phyloP scores from a whole-genome alignment of 192 early-diverging fungal species.

The Backusella macrospora region DNA sequence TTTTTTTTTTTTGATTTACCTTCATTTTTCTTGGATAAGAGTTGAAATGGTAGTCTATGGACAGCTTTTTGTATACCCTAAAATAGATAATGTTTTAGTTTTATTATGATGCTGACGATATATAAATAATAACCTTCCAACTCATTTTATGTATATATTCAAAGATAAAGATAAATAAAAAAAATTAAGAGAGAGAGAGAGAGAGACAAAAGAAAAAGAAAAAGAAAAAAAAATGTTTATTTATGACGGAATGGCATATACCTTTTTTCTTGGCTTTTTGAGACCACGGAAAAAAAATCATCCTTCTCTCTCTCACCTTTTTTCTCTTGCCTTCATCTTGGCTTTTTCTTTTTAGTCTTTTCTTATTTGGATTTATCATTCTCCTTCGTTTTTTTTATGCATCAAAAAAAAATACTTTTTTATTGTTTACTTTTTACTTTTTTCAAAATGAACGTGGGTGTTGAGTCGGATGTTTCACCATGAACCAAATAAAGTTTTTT shows the following conservation, averaged over 20 bases:
- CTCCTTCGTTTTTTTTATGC: not conserved
- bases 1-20: too few species aligned
- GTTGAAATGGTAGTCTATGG: conserved; percentile 74
- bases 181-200: conserved; percentile 1
- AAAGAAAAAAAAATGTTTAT: conserved; percentile 2
- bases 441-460: not conserved
- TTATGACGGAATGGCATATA: not conserved
- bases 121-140: conserved; percentile 23
- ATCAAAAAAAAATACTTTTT: not conserved
- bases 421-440: not conserved
- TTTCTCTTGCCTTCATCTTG: not conserved
- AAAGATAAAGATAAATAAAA: not conserved
- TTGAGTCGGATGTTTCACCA: not conserved
- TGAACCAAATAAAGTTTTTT: not conserved
- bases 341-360: not conserved
- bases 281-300: conserved; percentile 7
- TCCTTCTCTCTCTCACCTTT: not conserved
- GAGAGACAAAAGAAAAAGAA: conserved; percentile 5
- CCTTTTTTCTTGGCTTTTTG: conserved; percentile 9
- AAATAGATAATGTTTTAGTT: not conserved
- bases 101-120: not conserved
- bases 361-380: not conserved
- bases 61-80: conserved; percentile 71
- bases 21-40: conserved; percentile 59
- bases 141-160: conserved; percentile 22